A percentile compares a stretch with the other conserved stretches of the same genome.
phyloP scores from a whole-genome alignment of 345 rosid genomes.

The Aquilaria malaccensis region DNA sequence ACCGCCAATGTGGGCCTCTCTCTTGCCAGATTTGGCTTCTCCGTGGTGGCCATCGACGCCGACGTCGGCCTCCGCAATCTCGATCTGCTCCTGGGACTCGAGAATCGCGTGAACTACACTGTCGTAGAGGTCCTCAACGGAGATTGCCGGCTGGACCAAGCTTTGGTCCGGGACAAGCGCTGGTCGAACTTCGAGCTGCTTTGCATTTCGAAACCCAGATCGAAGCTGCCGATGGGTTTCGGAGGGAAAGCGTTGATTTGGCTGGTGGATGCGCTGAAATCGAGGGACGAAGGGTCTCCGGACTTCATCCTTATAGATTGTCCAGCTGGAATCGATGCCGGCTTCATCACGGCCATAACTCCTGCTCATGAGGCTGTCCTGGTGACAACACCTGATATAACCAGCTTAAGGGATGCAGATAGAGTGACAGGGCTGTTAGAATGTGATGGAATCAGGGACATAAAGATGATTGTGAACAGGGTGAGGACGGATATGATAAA shows the following conservation, averaged over 20 bases:
- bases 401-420: constrained; percentile 83
- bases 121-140: constrained; percentile 87
- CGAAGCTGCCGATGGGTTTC: constrained; percentile 87
- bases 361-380: constrained; percentile 90
- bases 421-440: constrained; percentile 80
- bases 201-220: constrained; percentile 91
- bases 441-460: constrained; percentile 90
- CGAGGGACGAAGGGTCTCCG: constrained; percentile 65
- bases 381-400: constrained; percentile 89
- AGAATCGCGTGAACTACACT: constrained; percentile 92
- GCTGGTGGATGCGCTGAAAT: constrained; percentile 79
- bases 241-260: constrained; percentile 88
- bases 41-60: constrained; percentile 86
- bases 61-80: constrained; percentile 95
- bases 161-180: constrained; percentile 85
- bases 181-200: constrained; percentile 94
- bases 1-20: constrained; percentile 99
- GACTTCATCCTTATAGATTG: constrained; percentile 86
- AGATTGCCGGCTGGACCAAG: constrained; percentile 94
- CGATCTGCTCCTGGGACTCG: constrained; percentile 89
- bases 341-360: constrained; percentile 95
- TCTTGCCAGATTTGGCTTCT: constrained; percentile 86
- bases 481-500: constrained; percentile 95
- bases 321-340: constrained; percentile 97
- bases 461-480: constrained; percentile 90